phyloP scores from a whole-genome alignment of 163 green algal species.

The Prototheca wickerhamii region DNA sequence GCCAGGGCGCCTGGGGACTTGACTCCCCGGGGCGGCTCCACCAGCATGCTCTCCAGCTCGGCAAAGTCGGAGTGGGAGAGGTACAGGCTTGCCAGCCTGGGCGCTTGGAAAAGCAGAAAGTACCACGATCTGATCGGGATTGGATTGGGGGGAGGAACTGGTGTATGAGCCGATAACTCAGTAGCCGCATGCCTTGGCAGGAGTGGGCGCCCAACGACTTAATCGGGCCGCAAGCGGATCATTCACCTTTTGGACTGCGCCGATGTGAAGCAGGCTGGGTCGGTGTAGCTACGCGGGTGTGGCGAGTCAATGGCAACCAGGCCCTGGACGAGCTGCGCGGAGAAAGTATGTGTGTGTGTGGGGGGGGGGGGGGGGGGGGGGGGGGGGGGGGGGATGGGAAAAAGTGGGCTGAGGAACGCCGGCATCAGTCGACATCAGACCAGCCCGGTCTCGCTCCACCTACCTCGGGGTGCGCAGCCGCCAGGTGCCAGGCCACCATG shows the following conservation, averaged over 20 bases:
- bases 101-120: constrained; percentile 1
- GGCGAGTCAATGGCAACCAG: constrained; percentile 36
- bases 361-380: too few relatives aligned
- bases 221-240: too few relatives aligned
- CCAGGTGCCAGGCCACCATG: constrained; percentile 34
- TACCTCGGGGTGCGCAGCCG: constrained; percentile 15
- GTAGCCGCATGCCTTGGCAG: background rate
- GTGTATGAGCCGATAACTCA: background rate
- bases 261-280: constrained; percentile 2
- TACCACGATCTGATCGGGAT: background rate
- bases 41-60: background rate
- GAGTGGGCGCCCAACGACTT: background rate
- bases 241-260: background rate
- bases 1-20: background rate
- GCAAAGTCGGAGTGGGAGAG: constrained; percentile 8
- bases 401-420: too few relatives aligned
- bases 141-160: background rate
- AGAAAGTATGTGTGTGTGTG: too few relatives aligned
- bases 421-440: too few relatives aligned
- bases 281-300: background rate
- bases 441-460: background rate
- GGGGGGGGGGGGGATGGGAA: too few relatives aligned
- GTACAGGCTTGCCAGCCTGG: background rate
- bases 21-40: background rate
- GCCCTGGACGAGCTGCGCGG: constrained; percentile 24